phyloP scores from a whole-genome alignment of 805 yeast genomes.

The Pichia sporocuriosa region DNA sequence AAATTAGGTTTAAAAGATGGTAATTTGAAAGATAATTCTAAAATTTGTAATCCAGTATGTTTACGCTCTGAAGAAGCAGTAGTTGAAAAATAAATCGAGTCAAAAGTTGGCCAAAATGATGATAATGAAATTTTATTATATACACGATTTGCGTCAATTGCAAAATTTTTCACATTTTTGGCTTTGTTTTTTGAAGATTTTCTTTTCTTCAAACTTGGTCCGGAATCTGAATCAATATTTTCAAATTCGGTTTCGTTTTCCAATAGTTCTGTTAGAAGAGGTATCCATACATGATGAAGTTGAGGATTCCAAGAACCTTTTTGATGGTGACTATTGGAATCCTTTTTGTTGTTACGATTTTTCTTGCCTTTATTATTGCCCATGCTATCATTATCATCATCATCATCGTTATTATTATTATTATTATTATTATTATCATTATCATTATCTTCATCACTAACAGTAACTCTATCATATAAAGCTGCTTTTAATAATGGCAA shows the following conservation, averaged over 20 bases:
- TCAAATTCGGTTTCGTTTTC: slow-evolving; percentile 1
- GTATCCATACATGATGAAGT: slow-evolving; percentile 70
- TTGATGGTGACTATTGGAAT: too few species aligned
- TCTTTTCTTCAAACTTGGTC: slow-evolving; percentile 31
- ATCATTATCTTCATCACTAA: slow-evolving; percentile 25
- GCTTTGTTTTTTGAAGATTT: slow-evolving; percentile 17
- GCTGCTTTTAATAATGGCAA: slow-evolving; percentile 53
- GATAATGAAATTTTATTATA: slow-evolving; percentile 30
- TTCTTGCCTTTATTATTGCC: background rate
- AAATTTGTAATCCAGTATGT: slow-evolving; percentile 76
- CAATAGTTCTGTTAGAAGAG: slow-evolving; percentile 42
- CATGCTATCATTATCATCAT: slow-evolving; percentile 22
- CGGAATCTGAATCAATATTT: slow-evolving; percentile 14
- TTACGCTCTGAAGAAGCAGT: slow-evolving; percentile 82
- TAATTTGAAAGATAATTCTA: slow-evolving; percentile 37
- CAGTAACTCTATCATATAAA: slow-evolving; percentile 48
- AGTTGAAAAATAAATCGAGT: slow-evolving; percentile 70
- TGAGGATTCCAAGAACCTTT: slow-evolving; percentile 70
- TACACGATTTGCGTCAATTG: slow-evolving; percentile 10
- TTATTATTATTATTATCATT: slow-evolving; percentile 30
- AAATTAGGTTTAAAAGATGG: slow-evolving; percentile 13
- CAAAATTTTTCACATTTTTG: too few species aligned
- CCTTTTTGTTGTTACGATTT: too few species aligned
- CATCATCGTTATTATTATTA: slow-evolving; percentile 24
- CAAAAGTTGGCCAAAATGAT: slow-evolving; percentile 80